These are phyloP conservation scores for Zymoseptoria brevis DNA, from an alignment of 2,329 filamentous ascomycete genomes.

Conservation along the genomic window DNA sequence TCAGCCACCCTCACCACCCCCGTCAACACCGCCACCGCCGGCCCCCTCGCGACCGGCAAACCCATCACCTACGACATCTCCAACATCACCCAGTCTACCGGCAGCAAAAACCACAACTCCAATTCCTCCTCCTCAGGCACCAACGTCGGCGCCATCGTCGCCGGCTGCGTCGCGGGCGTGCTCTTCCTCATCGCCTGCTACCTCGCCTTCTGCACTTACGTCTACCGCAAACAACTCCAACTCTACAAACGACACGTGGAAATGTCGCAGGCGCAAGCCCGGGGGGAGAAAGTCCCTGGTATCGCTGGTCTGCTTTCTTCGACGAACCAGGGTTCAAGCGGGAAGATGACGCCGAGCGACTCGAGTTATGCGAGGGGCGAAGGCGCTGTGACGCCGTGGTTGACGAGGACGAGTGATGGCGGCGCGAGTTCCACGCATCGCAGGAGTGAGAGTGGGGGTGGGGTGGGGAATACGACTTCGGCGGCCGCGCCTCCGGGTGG, in stretches of 20 bases:
- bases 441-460: slow-evolving; percentile 21
- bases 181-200: slow-evolving; percentile 56
- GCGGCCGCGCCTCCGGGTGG: no score
- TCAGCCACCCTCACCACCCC: slow-evolving; percentile 63
- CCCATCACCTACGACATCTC: slow-evolving; percentile 63
- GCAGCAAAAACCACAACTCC: slow-evolving; percentile 32
- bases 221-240: slow-evolving; percentile 62
- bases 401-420: slow-evolving; percentile 27
- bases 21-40: slow-evolving; percentile 53
- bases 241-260: slow-evolving; percentile 65
- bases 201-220: slow-evolving; percentile 63
- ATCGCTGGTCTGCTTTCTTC: slow-evolving; percentile 24
- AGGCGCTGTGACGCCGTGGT: slow-evolving; percentile 3
- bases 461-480: slow-evolving; percentile 23
- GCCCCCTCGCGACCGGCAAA: slow-evolving; percentile 63
- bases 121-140: slow-evolving; percentile 26
- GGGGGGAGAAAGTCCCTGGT: slow-evolving; percentile 30
- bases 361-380: slow-evolving; percentile 8
- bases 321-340: slow-evolving; percentile 9
- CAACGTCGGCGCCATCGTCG: slow-evolving; percentile 49
- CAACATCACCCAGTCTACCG: slow-evolving; percentile 39
- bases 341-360: slow-evolving; percentile 10
- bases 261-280: slow-evolving; percentile 44
- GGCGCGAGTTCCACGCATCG: slow-evolving; percentile 22
- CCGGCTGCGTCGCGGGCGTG: slow-evolving; percentile 57